phyloP scores from a whole-genome alignment of 352 stramenopile species.

The Phytophthora pistaciae region DNA sequence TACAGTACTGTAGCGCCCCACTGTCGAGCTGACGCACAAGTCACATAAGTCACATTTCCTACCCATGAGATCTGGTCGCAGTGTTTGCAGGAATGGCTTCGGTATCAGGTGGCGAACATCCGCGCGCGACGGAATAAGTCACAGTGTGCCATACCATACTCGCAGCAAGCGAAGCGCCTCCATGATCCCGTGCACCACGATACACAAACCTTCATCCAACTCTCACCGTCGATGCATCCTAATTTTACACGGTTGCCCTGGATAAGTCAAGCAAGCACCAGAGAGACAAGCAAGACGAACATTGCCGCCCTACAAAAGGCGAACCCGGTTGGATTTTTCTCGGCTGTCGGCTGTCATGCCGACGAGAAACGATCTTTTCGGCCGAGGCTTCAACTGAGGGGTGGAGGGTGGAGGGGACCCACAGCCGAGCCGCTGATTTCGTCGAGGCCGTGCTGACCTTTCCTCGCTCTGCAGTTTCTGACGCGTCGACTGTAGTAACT shows the following conservation, averaged over 20 bases:
- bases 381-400: constrained; percentile 4
- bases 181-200: not conserved
- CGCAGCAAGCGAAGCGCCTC: not conserved
- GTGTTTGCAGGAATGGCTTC: constrained; percentile 16
- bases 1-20: not conserved
- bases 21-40: constrained; percentile 10
- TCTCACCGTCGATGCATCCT: not conserved
- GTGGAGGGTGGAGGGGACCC: not conserved
- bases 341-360: constrained; percentile 17
- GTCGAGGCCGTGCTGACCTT: constrained; percentile 20
- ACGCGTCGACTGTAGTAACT: constrained; percentile 17
- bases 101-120: constrained; percentile 5
- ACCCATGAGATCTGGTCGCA: not conserved
- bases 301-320: not conserved
- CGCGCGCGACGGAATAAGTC: constrained; percentile 1
- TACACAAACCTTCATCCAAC: not conserved
- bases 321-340: constrained; percentile 17
- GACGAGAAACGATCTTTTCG: constrained; percentile 34
- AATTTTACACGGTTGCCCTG: not conserved
- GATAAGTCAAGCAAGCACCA: constrained; percentile 10
- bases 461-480: constrained; percentile 30
- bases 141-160: not conserved
- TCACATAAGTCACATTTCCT: constrained; percentile 3
- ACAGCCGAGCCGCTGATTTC: constrained; percentile 23
- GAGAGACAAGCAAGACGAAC: not conserved